phyloP scores from a whole-genome alignment of 129 eudicot genomes.

The Lactuca sativa region DNA sequence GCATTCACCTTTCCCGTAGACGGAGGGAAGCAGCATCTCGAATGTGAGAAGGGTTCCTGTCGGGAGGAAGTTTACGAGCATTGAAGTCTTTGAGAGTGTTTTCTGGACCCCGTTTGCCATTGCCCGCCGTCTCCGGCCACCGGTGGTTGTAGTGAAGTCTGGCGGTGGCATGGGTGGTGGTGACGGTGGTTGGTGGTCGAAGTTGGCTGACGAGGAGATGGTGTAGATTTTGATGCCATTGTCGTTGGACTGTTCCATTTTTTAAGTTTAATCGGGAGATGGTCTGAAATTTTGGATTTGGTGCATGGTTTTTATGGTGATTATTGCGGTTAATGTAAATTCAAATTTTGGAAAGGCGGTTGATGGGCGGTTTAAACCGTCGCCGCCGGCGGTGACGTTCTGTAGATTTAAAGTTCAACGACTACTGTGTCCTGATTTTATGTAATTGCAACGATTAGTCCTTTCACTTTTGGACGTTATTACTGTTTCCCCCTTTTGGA shows the following conservation, averaged over 20 bases:
- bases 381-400: not conserved
- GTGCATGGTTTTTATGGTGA: slow-evolving; percentile 7
- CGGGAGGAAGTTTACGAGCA: slow-evolving; percentile 92
- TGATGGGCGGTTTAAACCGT: slow-evolving; percentile 13
- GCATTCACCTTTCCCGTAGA: slow-evolving; percentile 62
- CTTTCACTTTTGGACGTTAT: not conserved
- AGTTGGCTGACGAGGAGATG: slow-evolving; percentile 40
- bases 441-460: not conserved
- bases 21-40: slow-evolving; percentile 81
- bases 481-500: not conserved
- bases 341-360: slow-evolving; percentile 12
- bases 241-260: slow-evolving; percentile 53
- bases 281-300: not conserved
- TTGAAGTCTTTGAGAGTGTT: slow-evolving; percentile 87
- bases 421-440: not conserved
- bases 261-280: not conserved
- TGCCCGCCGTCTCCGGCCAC: slow-evolving; percentile 47
- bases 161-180: slow-evolving; percentile 30
- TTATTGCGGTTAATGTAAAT: slow-evolving; percentile 23
- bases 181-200: slow-evolving; percentile 27
- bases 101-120: slow-evolving; percentile 70
- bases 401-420: not conserved
- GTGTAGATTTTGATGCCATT: slow-evolving; percentile 68
- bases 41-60: slow-evolving; percentile 91
- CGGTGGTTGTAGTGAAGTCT: slow-evolving; percentile 24